These are phyloP conservation scores for Tylopilus subfusipes DNA, from an alignment of 768 basidiomycete species.

Conservation along the genomic window DNA sequence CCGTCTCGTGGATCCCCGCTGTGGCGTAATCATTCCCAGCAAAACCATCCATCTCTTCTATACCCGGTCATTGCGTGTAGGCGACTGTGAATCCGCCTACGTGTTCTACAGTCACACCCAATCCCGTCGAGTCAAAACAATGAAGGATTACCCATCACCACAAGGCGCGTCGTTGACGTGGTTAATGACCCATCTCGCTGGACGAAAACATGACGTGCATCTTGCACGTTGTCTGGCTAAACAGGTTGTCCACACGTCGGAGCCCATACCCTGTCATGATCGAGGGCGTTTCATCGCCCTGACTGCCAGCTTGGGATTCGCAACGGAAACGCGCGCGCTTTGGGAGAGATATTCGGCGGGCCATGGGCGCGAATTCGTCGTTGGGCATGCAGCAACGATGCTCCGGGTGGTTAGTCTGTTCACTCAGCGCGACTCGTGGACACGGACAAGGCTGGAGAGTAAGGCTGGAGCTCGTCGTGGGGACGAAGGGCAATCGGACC, in stretches of 20 bases:
- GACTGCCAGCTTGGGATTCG: conserved; percentile 46
- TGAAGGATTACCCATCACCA: conserved; percentile 50
- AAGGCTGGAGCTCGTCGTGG: background rate
- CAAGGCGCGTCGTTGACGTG: conserved; percentile 43
- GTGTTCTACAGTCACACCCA: conserved; percentile 48
- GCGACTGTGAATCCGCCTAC: conserved; percentile 36
- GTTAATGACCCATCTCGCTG: conserved; percentile 48
- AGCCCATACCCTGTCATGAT: conserved; percentile 40
- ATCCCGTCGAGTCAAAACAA: conserved; percentile 26
- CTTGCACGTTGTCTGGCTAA: conserved; percentile 47
- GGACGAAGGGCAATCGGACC: background rate
- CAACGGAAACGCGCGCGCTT: conserved; percentile 45
- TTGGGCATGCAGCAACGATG: conserved; percentile 41
- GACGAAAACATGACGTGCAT: conserved; percentile 38
- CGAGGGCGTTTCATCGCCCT: conserved; percentile 50
- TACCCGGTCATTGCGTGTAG: conserved; percentile 31
- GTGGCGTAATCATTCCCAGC: conserved; percentile 38
- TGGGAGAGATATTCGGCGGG: conserved; percentile 56
- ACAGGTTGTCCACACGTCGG: conserved; percentile 43
- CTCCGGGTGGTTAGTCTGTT: conserved; percentile 45
- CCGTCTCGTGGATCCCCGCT: conserved; percentile 30
- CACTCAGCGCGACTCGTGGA: conserved; percentile 22
- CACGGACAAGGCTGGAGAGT: conserved; percentile 13
- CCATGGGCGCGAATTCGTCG: conserved; percentile 38
- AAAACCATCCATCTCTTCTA: conserved; percentile 48